A percentile compares a stretch with the other conserved stretches of the same genome.
These are phyloP conservation scores for Scheffersomyces insectosa DNA, from an alignment of 1,139 yeast species.

Conservation along the genomic window DNA sequence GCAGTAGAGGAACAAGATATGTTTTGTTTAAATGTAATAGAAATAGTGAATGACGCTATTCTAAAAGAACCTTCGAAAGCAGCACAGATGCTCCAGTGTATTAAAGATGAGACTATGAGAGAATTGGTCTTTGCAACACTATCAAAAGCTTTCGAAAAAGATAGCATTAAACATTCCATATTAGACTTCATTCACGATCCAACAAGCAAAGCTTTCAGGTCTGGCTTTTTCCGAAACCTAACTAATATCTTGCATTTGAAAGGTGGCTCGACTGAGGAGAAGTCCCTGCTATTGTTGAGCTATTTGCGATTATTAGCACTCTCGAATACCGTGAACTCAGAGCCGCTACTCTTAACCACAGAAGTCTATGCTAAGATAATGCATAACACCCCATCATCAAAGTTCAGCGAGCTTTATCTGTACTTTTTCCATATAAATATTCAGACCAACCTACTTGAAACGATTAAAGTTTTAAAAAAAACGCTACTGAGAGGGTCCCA, in stretches of 20 bases:
- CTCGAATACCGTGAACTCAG: slow-evolving; percentile 24
- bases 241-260: slow-evolving; percentile 17
- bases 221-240: slow-evolving; percentile 21
- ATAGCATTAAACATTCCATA: slow-evolving; percentile 30
- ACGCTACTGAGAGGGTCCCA: slow-evolving; percentile 30
- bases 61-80: slow-evolving; percentile 26
- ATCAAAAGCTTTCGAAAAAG: slow-evolving; percentile 13
- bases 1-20: slow-evolving; percentile 26
- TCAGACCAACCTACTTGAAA: slow-evolving; percentile 22
- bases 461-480: slow-evolving; percentile 17
- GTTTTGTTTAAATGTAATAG: slow-evolving; percentile 30
- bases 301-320: slow-evolving; percentile 22
- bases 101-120: slow-evolving; percentile 17
- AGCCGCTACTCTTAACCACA: slow-evolving; percentile 23
- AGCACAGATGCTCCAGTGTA: slow-evolving; percentile 18
- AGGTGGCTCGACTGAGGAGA: slow-evolving; percentile 13
- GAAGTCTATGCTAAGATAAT: slow-evolving; percentile 21
- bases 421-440: slow-evolving; percentile 37
- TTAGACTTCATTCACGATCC: slow-evolving; percentile 29
- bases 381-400: slow-evolving; percentile 18
- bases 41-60: slow-evolving; percentile 31
- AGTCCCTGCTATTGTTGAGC: slow-evolving; percentile 21
- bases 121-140: slow-evolving; percentile 15
- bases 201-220: slow-evolving; percentile 14
- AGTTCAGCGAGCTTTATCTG: slow-evolving; percentile 29